Evolutionary conservation across 2,329 filamentous ascomycete species (phyloP).

Genomic region (Phaeosphaeriaceae sp.): DNA sequence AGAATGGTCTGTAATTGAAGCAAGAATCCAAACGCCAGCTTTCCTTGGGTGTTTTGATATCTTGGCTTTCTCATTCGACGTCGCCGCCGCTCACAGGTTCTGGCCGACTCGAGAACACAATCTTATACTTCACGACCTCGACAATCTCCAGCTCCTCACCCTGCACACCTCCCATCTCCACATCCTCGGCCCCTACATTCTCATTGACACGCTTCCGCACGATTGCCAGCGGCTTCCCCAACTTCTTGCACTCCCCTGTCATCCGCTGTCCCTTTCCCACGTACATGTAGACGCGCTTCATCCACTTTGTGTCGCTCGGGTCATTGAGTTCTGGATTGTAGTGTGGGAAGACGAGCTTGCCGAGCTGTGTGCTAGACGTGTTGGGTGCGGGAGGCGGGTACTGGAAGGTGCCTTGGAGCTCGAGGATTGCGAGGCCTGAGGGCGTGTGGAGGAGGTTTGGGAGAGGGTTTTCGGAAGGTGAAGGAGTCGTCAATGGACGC

Average conservation of each 20-base stretch:
- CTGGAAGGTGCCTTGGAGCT: slow-evolving; percentile 92
- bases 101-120: slow-evolving; percentile 82
- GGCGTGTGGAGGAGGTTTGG: slow-evolving; percentile 88
- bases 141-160: slow-evolving; percentile 75
- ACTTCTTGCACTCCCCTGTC: slow-evolving; percentile 87
- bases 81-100: slow-evolving; percentile 70
- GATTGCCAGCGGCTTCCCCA: slow-evolving; percentile 80
- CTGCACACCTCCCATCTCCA: slow-evolving; percentile 27
- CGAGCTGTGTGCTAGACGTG: slow-evolving; percentile 61
- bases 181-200: slow-evolving; percentile 24
- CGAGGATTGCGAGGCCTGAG: slow-evolving; percentile 84
- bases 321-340: slow-evolving; percentile 62
- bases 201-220: slow-evolving; percentile 58
- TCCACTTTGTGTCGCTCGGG: slow-evolving; percentile 73
- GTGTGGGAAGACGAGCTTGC: slow-evolving; percentile 79
- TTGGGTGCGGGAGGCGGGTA: slow-evolving; percentile 58
- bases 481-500: background rate
- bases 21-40: background rate
- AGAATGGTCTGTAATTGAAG: background rate
- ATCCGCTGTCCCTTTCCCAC: slow-evolving; percentile 88
- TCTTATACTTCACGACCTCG: slow-evolving; percentile 85
- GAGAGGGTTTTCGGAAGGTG: slow-evolving; percentile 62
- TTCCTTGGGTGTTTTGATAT: background rate
- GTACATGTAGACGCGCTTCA: slow-evolving; percentile 88
- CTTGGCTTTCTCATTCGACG: slow-evolving; percentile 10